Conservation (phyloP, 1,284 basidiomycete genomes). For the Irpex sp. region DNA sequence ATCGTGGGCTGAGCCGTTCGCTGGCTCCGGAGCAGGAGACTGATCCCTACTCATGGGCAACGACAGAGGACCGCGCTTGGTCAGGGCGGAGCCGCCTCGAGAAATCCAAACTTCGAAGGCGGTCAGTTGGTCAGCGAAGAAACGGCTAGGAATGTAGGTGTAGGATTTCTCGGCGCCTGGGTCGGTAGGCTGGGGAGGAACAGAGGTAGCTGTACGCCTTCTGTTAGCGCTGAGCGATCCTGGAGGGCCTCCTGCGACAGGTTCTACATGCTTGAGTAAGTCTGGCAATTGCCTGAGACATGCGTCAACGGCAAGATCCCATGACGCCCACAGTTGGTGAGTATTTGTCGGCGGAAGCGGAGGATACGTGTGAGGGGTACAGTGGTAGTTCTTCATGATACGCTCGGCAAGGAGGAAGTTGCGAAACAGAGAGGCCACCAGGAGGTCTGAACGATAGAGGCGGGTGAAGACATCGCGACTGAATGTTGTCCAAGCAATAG, state of each 20-base stretch:
- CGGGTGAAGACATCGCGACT: slow-evolving; percentile 92
- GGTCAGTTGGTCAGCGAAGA: slow-evolving; percentile 95
- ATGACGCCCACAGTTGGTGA: slow-evolving; percentile 93
- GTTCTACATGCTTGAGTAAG: slow-evolving; percentile 65
- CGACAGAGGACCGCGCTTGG: slow-evolving; percentile 71
- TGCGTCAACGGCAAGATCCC: slow-evolving; percentile 98
- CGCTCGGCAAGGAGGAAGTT: slow-evolving; percentile 97
- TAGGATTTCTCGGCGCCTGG: slow-evolving; percentile 47
- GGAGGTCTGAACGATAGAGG: slow-evolving; percentile 92
- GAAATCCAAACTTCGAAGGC: slow-evolving; percentile 99
- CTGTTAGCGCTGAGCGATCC: slow-evolving; percentile 28
- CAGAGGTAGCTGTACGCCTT: slow-evolving; percentile 24
- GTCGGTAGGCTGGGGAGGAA: slow-evolving; percentile 24
- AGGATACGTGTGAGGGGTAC: slow-evolving; percentile 93
- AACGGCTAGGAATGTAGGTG: slow-evolving; percentile 84
- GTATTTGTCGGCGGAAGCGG: slow-evolving; percentile 92
- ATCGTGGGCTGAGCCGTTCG: slow-evolving; percentile 12
- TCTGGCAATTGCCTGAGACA: slow-evolving; percentile 91
- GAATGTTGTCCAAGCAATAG: slow-evolving; percentile 98
- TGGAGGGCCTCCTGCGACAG: slow-evolving; percentile 28
- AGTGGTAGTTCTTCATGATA: slow-evolving; percentile 98
- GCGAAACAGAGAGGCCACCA: slow-evolving; percentile 94
- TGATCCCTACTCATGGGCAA: slow-evolving; percentile 47
- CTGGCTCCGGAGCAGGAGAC: slow-evolving; percentile 17
- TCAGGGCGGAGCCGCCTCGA: slow-evolving; percentile 80